Evolutionary conservation across 441 rosid genomes (phyloP), one percentile per base, ranked within the genome.

Genomic region (Aleurites moluccanus): DNA sequence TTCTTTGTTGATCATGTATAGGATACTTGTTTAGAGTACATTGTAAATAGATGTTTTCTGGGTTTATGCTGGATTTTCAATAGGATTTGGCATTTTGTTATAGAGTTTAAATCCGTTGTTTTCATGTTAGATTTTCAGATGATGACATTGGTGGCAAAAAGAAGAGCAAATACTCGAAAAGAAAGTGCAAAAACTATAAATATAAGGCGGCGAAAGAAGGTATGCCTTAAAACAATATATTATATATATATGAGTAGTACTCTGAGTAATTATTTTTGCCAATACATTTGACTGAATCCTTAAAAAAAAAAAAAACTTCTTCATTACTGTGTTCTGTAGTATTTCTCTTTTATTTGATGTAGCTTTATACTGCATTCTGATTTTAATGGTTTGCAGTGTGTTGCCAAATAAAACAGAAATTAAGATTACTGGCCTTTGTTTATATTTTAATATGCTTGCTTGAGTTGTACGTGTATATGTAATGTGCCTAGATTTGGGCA

Each of bases 161-260:
- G 86, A 60, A 88, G 85, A 81, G 87, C 80, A 44, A 82, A 81
- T 15, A 50, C 88, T 27, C 74, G 86, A 75, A 83, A 73, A 9
- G 95, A 91, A 80, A 92, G 86, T 33, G 84, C 94, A 0, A 94
- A 94, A 82, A 86, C 82, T 52, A 80, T 83, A 69, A 88, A 91
- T 80, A 75, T 89, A 74, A 90, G 93, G 80, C 83, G 67, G 73
- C 86, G 66, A 74, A 89, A 86, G 83, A 94, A 90, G 97, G 97
- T 92, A 73, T 52, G 8, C 23, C 2, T 15, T 50, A 20, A 52
- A 11, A 47, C 5, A 40, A 44, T 10, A 44, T 44, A n/a, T n/a
- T n/a, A n/a, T n/a, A n/a, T n/a, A n/a, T n/a, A n/a, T 44, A 44
- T 44, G 25, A 53, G 59, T 13, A 20, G 21, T 6, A 2, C 2